Conservation (phyloP, 2,329 filamentous ascomycete species). For the Colletotrichum orchidophilum region DNA sequence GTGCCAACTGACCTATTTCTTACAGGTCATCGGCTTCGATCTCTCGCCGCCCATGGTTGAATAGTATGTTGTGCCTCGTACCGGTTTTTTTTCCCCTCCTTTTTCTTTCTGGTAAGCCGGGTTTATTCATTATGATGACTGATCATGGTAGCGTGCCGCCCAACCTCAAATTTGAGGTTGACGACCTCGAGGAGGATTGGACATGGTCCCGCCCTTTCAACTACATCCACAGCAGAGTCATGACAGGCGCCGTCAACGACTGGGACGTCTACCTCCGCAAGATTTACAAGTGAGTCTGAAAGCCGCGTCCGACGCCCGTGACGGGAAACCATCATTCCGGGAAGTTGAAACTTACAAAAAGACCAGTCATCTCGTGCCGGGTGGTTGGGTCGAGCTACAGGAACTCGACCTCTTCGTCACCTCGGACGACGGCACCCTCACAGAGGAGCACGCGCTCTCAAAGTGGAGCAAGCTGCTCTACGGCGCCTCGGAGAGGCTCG, state of each 20-base stretch:
- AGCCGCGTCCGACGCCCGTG: too few relatives aligned
- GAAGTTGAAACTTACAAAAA: too few relatives aligned
- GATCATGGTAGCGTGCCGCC: slow-evolving; percentile 32
- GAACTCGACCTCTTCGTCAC: slow-evolving; percentile 50
- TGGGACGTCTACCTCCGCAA: too few relatives aligned
- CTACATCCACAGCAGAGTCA: slow-evolving; percentile 62
- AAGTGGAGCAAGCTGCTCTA: slow-evolving; percentile 36
- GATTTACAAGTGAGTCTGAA: too few relatives aligned
- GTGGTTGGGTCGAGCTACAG: too few relatives aligned
- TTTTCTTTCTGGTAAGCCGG: neutral
- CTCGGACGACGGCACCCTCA: slow-evolving; percentile 57
- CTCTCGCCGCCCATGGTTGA: slow-evolving; percentile 77
- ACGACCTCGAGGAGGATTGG: slow-evolving; percentile 54
- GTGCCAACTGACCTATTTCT: neutral
- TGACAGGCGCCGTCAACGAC: slow-evolving; percentile 57
- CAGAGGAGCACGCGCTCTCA: slow-evolving; percentile 43
- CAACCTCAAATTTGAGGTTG: slow-evolving; percentile 54
- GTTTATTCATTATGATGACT: neutral
- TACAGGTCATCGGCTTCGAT: slow-evolving; percentile 68
- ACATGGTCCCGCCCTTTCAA: slow-evolving; percentile 62
- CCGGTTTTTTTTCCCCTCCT: neutral
- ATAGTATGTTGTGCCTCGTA: slow-evolving; percentile 37
- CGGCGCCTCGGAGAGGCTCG: slow-evolving; percentile 18
- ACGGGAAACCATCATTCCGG: slow-evolving; percentile 51
- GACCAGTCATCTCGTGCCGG: too few relatives aligned